A percentile compares a stretch with the other conserved stretches of the same genome.
These are phyloP conservation scores for Yarrowia yakushimensis DNA, from an alignment of 805 yeast genomes.

Conservation along the genomic window DNA sequence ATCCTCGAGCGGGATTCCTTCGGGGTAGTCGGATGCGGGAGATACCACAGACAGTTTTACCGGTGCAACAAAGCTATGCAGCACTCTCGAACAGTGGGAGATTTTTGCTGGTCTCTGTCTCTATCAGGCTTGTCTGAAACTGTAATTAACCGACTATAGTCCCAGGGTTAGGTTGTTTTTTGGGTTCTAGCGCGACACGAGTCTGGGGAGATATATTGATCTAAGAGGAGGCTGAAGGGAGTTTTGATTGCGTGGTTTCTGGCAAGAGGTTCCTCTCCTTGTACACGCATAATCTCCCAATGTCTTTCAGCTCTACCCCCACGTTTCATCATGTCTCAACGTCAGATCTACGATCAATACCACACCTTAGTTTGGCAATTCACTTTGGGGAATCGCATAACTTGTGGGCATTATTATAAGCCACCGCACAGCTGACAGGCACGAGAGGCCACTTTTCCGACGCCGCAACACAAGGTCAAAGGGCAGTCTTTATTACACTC, in stretches of 20 bases:
- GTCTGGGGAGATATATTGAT: not conserved
- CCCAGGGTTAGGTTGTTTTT: not conserved
- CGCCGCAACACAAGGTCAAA: not conserved
- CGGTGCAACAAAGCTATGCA: conserved; percentile 10
- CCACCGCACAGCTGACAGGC: not conserved
- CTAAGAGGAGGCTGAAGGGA: no score
- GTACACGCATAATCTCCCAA: not conserved
- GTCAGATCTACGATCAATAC: not conserved
- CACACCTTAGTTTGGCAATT: not conserved
- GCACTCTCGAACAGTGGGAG: conserved; percentile 12
- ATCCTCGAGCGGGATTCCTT: conserved; percentile 26
- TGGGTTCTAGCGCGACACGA: not conserved
- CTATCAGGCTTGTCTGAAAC: conserved; percentile 2
- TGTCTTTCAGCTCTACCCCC: not conserved
- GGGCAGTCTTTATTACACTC: not conserved
- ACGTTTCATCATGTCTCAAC: not conserved
- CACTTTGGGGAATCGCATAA: not conserved
- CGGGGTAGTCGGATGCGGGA: not conserved
- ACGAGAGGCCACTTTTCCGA: not conserved
- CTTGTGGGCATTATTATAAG: not conserved
- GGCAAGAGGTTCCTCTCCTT: no score
- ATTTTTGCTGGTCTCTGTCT: conserved; percentile 19
- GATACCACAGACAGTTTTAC: not conserved
- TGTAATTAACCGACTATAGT: not conserved
- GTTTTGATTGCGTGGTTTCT: no score